Conservation (phyloP, 805 yeast genomes). For the Ogataea naganishii region DNA sequence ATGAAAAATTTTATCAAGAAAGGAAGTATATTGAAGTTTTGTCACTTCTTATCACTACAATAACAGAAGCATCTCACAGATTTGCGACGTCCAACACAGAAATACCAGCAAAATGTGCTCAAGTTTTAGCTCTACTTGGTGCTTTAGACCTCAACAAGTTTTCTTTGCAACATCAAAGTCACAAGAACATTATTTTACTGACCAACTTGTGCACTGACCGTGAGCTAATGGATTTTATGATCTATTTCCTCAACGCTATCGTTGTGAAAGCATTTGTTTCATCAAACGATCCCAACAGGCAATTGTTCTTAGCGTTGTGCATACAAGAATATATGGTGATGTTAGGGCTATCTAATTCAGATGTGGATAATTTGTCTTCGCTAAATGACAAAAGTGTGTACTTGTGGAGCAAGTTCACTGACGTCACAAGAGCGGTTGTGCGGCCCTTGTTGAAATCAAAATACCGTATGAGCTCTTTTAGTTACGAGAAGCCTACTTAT, state of each 20-base stretch:
- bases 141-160: conserved; percentile 59
- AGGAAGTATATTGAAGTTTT: conserved; percentile 23
- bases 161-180: conserved; percentile 25
- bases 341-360: conserved; percentile 34
- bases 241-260: conserved; percentile 53
- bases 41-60: conserved; percentile 39
- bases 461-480: conserved; percentile 48
- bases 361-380: conserved; percentile 8
- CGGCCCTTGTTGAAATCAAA: conserved; percentile 69
- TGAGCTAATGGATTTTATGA: conserved; percentile 60
- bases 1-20: conserved; percentile 32
- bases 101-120: conserved; percentile 54
- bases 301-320: conserved; percentile 74
- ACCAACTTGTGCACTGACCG: conserved; percentile 52
- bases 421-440: conserved; percentile 61
- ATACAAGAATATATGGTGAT: conserved; percentile 79
- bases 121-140: conserved; percentile 70
- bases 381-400: conserved; percentile 14
- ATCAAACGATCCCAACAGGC: conserved; percentile 78
- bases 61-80: conserved; percentile 48
- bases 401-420: conserved; percentile 59
- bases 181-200: conserved; percentile 39
- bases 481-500: conserved; percentile 37
- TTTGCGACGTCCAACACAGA: conserved; percentile 38
- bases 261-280: conserved; percentile 87